Evolutionary conservation across 2,329 filamentous ascomycete genomes (phyloP).

Genomic region (Cladophialophora yegresii): DNA sequence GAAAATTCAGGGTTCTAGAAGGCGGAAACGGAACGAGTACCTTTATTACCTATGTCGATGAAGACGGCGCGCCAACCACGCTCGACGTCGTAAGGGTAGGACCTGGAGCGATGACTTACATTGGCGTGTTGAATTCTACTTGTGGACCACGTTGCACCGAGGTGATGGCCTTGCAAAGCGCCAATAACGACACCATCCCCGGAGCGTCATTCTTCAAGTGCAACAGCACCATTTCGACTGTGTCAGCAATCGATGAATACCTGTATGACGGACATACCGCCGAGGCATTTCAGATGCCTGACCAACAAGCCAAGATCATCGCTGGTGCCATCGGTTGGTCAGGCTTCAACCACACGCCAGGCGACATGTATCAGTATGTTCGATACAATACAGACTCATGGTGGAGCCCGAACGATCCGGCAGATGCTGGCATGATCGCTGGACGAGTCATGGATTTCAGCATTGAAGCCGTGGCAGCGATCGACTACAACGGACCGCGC

Average conservation of each 20-base stretch:
- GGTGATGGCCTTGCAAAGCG: slow-evolving; percentile 30
- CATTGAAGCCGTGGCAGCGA: slow-evolving; percentile 33
- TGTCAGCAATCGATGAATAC: slow-evolving; percentile 26
- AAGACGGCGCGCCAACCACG: slow-evolving; percentile 4
- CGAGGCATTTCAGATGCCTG: slow-evolving; percentile 27
- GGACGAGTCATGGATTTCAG: slow-evolving; percentile 30
- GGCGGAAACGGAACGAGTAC: slow-evolving; percentile 23
- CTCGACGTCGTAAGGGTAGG: slow-evolving; percentile 25
- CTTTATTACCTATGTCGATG: slow-evolving; percentile 26
- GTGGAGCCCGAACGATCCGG: slow-evolving; percentile 26
- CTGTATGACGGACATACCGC: slow-evolving; percentile 10
- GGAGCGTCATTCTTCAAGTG: slow-evolving; percentile 31
- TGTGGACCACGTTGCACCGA: slow-evolving; percentile 35
- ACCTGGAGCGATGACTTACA: slow-evolving; percentile 30
- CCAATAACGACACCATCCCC: slow-evolving; percentile 21
- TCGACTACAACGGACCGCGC: slow-evolving; percentile 34
- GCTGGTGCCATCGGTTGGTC: slow-evolving; percentile 35
- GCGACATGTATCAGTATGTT: slow-evolving; percentile 24
- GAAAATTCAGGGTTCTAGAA: slow-evolving; percentile 14
- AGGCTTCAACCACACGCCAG: slow-evolving; percentile 26
- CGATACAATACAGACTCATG: slow-evolving; percentile 28
- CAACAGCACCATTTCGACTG: slow-evolving; percentile 28
- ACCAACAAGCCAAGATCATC: slow-evolving; percentile 30
- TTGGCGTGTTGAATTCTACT: slow-evolving; percentile 29
- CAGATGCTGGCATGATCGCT: slow-evolving; percentile 19